A percentile compares a stretch with the other conserved stretches of the same genome.
Evolutionary conservation across 495 filamentous ascomycete genomes (phyloP).

Genomic region (Penicillium longicatenatum): DNA sequence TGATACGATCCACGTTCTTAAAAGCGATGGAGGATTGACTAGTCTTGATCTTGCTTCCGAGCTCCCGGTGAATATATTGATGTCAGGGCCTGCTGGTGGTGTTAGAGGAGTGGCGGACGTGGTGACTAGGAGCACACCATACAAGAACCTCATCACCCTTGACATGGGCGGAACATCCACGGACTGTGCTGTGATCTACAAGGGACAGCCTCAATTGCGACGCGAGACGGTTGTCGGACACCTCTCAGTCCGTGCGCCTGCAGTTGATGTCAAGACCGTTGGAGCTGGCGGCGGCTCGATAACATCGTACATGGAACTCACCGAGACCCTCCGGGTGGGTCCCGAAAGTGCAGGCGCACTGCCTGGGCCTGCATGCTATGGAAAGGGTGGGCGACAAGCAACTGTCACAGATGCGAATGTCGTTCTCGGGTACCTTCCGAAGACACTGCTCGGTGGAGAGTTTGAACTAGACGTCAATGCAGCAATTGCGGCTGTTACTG

Average conservation of each 20-base stretch:
- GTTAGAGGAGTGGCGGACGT: conserved; percentile 49
- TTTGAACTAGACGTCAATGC: conserved; percentile 45
- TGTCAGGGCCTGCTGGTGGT: conserved; percentile 53
- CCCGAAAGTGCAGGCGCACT: conserved; percentile 51
- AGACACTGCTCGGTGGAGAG: conserved; percentile 46
- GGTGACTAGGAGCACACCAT: conserved; percentile 45
- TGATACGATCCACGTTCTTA: conserved; percentile 48
- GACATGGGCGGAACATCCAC: conserved; percentile 57
- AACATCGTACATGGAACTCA: conserved; percentile 47
- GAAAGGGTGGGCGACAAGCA: conserved; percentile 44
- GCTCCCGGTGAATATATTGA: conserved; percentile 49
- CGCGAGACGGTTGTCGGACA: conserved; percentile 48
- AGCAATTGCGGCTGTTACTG: conserved; percentile 37
- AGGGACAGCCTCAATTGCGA: conserved; percentile 47
- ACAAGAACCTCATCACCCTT: conserved; percentile 52
- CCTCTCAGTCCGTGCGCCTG: conserved; percentile 49
- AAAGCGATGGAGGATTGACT: conserved; percentile 51
- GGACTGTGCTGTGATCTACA: conserved; percentile 49
- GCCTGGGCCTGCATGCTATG: conserved; percentile 52
- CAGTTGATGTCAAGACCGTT: conserved; percentile 52
- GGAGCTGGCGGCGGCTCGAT: conserved; percentile 54
- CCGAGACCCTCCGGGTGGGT: conserved; percentile 50
- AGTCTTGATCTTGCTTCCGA: conserved; percentile 45
- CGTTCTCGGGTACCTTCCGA: conserved; percentile 50
- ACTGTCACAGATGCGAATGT: conserved; percentile 56